Base-by-base conservation (phyloP, 2,329 filamentous ascomycete species). In the Trichoderma sp. region DNA sequence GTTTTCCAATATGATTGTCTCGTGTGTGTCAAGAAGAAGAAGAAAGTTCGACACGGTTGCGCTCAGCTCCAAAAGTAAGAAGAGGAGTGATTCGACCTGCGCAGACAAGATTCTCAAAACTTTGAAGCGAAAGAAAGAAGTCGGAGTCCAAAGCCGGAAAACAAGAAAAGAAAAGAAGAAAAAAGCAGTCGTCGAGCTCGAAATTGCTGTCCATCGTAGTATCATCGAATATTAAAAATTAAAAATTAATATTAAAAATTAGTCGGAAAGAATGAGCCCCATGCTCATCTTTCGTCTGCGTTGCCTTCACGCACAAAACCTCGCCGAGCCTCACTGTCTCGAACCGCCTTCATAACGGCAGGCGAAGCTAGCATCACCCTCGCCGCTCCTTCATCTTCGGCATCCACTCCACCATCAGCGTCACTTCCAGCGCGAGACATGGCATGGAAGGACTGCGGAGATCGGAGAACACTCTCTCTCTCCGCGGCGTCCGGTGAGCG, bases 271-370 rank as follows among this genome's bases (percentile, higher is more conserved):
- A 61, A 69, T 62, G 57, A 69, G 57, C 66, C 3, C 13, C n/a
- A 13, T 7, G 57, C 66, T 70, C 68, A 70, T 70, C 58, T 55
- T 32, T 70, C 68, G 47, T 71, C 68, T 59, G 68, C 68, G 53
- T 66, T 65, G 36, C 68, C 68, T 62, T 66, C 34, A 66, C 53
- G 61, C 68, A 34, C 6, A 28, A 65, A 13, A 20, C 62, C 68
- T 58, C 68, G 34, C 23, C 28, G 61, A 58, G 34, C 68, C 47
- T 63, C 68, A 43, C 59, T 64, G 8, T 58, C 36, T 50, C 61
- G 50, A 20, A 71, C 36, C 68, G 68, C 68, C 68, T 53, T 71
- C 68, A 71, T 64, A 71, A 71, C 68, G 61, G 68, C 53, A 50
- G 61, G 68, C 68, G 68, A 71, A 57, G 34, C 68, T 53, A 71